These are phyloP conservation scores for Rubia peregrina DNA, from an alignment of 305 asterid species.

Conservation along the genomic window DNA sequence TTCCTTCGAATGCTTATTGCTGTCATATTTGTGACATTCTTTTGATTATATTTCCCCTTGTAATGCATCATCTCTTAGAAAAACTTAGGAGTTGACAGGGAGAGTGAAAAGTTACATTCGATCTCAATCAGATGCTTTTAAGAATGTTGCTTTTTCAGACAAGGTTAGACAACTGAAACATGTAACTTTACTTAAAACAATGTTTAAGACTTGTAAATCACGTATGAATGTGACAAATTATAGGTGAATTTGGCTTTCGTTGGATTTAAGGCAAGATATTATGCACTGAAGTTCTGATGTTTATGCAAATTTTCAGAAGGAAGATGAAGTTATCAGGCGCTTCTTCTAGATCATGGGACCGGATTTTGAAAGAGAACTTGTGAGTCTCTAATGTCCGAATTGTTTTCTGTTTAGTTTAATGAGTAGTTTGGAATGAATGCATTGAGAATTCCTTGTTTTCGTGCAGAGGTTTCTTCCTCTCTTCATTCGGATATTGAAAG, in stretches of 20 bases:
- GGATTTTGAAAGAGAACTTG: too few relatives aligned
- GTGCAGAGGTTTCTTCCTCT: too few relatives aligned
- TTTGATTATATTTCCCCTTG: background rate
- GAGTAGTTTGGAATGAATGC: too few relatives aligned
- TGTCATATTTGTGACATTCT: background rate
- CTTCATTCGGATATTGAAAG: too few relatives aligned
- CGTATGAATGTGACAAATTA: slow-evolving; percentile 2
- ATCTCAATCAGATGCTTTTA: slow-evolving; percentile 25
- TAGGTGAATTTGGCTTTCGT: slow-evolving; percentile 42
- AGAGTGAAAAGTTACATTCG: slow-evolving; percentile 25
- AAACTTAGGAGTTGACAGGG: slow-evolving; percentile 37
- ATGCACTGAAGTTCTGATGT: slow-evolving; percentile 31
- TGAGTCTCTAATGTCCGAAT: too few relatives aligned
- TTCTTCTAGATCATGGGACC: too few relatives aligned
- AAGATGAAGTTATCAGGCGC: too few relatives aligned
- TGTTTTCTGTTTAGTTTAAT: too few relatives aligned
- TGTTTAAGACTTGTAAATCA: background rate
- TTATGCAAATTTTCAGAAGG: background rate
- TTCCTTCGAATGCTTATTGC: background rate
- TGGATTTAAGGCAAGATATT: slow-evolving; percentile 48
- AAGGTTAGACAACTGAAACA: slow-evolving; percentile 22
- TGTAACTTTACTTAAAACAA: background rate
- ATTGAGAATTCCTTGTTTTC: too few relatives aligned
- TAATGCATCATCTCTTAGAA: slow-evolving; percentile 17
- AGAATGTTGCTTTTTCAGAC: slow-evolving; percentile 23